Base-by-base conservation (phyloP, 2,329 filamentous ascomycete genomes). In the Neofusicoccum parvum region DNA sequence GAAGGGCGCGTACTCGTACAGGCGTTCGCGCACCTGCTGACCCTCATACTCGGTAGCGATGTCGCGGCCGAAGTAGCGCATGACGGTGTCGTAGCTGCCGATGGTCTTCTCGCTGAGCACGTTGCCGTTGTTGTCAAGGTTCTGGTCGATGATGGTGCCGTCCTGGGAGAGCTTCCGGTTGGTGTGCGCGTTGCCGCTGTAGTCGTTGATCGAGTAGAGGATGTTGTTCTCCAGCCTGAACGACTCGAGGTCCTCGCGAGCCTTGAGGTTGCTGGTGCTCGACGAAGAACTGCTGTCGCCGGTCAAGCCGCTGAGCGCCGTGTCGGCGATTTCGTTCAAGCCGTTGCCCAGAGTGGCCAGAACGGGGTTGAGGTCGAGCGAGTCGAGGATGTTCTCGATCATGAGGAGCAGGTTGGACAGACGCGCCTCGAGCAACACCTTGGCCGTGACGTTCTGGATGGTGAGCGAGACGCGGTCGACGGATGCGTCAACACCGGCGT, bases 191-290 rank as follows among this genome's bases (percentile, higher is more conserved):
- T 83, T 80, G 17, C 85, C 85, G 14, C 78, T 78, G 73, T 87
- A 88, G 77, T 88, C 82, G 76, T 88, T 87, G 72, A 87, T 74
- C 34, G 83, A 85, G 75, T 86, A 88, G 39, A 89, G 81, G 67
- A 88, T 84, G 72, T 86, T 86, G 76, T 87, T 80, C 64, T 79
- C 76, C 48, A 87, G 75, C n/a, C 41, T 45, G 23, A 56, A 65
- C 15, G 62, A 65, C 17, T 53, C 50, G n/a, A 50, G n/a, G 12
- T 49, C 50, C 53, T 85, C 81, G 65, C 76, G 76, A 17, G 68
- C 46, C 15, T 32, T 27, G 4, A 50, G 36, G 39, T 46, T 48
- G 54, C 49, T 59, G 60, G 50, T 65, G 41, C 41, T 12, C 11
- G 50, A 49, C n/a, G 62, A 58, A 45, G 60, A 46, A 32, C 69